Conservation (phyloP, 140 eudicot genomes). For the Bidens hawaiensis region DNA sequence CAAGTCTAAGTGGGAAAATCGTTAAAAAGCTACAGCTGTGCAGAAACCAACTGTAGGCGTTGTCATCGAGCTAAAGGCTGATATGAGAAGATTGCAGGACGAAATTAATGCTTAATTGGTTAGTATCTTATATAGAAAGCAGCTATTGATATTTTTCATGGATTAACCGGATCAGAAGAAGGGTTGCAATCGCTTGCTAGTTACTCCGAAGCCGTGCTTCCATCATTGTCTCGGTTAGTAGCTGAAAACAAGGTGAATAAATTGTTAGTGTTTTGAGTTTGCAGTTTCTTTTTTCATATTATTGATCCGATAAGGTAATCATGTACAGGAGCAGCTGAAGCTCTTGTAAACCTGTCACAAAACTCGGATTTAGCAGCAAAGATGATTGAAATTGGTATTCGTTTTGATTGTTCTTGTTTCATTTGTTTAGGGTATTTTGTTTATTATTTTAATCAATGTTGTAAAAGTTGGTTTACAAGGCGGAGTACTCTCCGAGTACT, state of each 20-base stretch:
- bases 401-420: no score
- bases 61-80: no score
- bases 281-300: neutral
- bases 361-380: slow-evolving; percentile 58
- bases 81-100: no score
- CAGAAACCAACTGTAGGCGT: no score
- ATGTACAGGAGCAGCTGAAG: slow-evolving; percentile 75
- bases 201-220: slow-evolving; percentile 49
- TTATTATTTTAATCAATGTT: no score
- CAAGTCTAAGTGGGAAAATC: no score
- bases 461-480: no score
- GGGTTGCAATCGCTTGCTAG: slow-evolving; percentile 47
- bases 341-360: slow-evolving; percentile 84
- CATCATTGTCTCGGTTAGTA: slow-evolving; percentile 30
- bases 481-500: no score
- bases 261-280: neutral
- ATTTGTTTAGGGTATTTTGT: no score
- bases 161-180: slow-evolving; percentile 44
- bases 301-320: neutral
- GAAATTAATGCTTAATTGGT: no score
- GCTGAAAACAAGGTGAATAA: slow-evolving; percentile 37
- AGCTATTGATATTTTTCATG: slow-evolving; percentile 85
- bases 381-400: slow-evolving; percentile 68
- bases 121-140: no score
- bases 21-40: no score